Evolutionary conservation across 192 early-diverging fungal species (phyloP).

Genomic region (Lobosporangium transversale): DNA sequence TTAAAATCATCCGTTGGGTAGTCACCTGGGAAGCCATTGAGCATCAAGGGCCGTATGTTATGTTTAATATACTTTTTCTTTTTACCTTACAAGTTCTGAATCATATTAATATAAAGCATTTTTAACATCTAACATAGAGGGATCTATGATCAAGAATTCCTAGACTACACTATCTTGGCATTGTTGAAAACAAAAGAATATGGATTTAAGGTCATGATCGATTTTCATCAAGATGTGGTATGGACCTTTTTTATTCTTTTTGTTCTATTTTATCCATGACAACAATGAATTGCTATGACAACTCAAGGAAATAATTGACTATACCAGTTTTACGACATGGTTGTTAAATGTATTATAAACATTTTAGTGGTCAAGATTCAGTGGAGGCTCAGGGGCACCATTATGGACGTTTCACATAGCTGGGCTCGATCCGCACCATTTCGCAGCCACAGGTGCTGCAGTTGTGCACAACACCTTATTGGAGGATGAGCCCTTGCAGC

Average conservation of each 20-base stretch:
- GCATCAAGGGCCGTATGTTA: slow-evolving; percentile 63
- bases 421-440: slow-evolving; percentile 58
- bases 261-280: not conserved
- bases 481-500: slow-evolving; percentile 40
- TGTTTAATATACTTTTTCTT: not conserved
- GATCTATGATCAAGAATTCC: slow-evolving; percentile 60
- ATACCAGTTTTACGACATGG: not conserved
- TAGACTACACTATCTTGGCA: slow-evolving; percentile 62
- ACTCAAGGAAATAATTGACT: not conserved
- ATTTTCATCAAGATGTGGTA: slow-evolving; percentile 69
- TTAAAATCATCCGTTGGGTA: slow-evolving; percentile 76
- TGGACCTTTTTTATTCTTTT: not conserved
- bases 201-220: slow-evolving; percentile 63
- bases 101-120: not conserved
- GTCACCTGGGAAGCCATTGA: slow-evolving; percentile 83
- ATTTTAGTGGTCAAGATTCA: slow-evolving; percentile 48
- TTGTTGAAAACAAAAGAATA: slow-evolving; percentile 56
- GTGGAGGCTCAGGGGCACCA: slow-evolving; percentile 64
- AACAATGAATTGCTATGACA: not conserved
- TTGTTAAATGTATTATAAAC: not conserved
- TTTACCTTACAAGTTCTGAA: not conserved
- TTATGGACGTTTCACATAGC: slow-evolving; percentile 61
- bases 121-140: slow-evolving; percentile 37
- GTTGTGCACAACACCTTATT: slow-evolving; percentile 58
- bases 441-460: slow-evolving; percentile 59